Evolutionary conservation across 805 yeast species (phyloP).

Genomic region (Komagataella pastoris): DNA sequence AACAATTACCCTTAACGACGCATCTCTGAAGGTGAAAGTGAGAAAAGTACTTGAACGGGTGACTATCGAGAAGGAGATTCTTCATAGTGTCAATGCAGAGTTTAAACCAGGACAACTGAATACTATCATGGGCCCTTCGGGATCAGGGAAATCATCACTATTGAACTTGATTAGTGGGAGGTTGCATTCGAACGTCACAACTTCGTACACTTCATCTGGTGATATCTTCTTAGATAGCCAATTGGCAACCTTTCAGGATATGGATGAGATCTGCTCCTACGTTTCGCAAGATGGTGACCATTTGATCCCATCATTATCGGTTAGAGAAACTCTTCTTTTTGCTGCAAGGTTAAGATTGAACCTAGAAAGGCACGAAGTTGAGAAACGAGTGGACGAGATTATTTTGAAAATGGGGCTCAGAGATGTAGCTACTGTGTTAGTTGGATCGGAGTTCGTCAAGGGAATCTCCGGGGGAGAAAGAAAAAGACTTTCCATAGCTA

Average conservation of each 20-base stretch:
- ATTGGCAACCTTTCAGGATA: constrained; percentile 7
- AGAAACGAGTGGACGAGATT: constrained; percentile 35
- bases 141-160: constrained; percentile 64
- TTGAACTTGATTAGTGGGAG: constrained; percentile 53
- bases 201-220: constrained; percentile 24
- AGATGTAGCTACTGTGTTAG: constrained; percentile 66
- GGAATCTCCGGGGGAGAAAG: constrained; percentile 76
- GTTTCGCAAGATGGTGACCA: constrained; percentile 77
- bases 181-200: constrained; percentile 19
- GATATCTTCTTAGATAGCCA: constrained; percentile 25
- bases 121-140: constrained; percentile 75
- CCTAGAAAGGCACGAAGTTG: constrained; percentile 24
- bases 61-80: constrained; percentile 13
- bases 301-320: constrained; percentile 58
- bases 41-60: constrained; percentile 7
- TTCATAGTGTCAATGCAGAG: constrained; percentile 32
- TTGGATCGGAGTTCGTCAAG: constrained; percentile 45
- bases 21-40: background rate
- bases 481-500: constrained; percentile 70
- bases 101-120: constrained; percentile 46
- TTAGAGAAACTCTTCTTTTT: constrained; percentile 58
- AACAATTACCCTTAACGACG: background rate
- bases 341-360: constrained; percentile 57
- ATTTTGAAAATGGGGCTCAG: constrained; percentile 54
- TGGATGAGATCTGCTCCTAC: constrained; percentile 46